Percentiles rank a stretch among this genome's conserved stretches.
Conservation (phyloP, 1,284 basidiomycete species). For the Lentinus polychrous region DNA sequence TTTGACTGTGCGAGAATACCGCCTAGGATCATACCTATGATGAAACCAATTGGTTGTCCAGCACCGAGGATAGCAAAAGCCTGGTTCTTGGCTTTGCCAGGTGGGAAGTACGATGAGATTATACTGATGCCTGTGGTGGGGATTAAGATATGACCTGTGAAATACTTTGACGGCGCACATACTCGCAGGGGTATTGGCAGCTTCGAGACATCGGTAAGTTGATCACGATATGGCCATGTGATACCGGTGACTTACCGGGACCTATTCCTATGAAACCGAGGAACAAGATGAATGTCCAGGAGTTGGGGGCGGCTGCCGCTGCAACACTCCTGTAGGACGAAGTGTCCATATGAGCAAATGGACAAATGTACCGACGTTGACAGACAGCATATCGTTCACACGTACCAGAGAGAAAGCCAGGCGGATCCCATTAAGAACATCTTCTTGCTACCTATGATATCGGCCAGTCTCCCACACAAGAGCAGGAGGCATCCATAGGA, state of each 20-base stretch:
- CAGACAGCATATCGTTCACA: not conserved
- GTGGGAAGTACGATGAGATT: conserved; percentile 20
- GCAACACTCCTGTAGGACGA: conserved; percentile 24
- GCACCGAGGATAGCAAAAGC: conserved; percentile 28
- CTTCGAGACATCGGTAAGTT: conserved; percentile 6
- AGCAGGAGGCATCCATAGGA: conserved; percentile 27
- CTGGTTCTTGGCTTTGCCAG: conserved; percentile 21
- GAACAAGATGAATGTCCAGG: conserved; percentile 24
- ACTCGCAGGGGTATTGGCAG: conserved; percentile 24
- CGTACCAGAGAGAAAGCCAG: conserved; percentile 26
- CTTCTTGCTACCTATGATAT: conserved; percentile 30
- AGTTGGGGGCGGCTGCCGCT: conserved; percentile 21
- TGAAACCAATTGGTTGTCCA: conserved; percentile 29
- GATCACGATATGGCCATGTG: not conserved
- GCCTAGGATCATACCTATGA: conserved; percentile 28
- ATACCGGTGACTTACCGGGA: conserved; percentile 13
- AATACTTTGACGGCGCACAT: not conserved
- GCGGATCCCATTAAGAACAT: conserved; percentile 31
- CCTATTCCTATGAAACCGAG: conserved; percentile 28
- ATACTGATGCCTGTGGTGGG: conserved; percentile 19
- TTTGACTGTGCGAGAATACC: conserved; percentile 25
- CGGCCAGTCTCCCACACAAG: conserved; percentile 31
- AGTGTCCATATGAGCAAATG: not conserved
- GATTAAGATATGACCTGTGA: not conserved
- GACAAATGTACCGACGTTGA: not conserved